A percentile compares a stretch with the other conserved stretches of the same genome.
Conservation (phyloP, 805 yeast genomes). For the Isabelozyma gotoi region DNA sequence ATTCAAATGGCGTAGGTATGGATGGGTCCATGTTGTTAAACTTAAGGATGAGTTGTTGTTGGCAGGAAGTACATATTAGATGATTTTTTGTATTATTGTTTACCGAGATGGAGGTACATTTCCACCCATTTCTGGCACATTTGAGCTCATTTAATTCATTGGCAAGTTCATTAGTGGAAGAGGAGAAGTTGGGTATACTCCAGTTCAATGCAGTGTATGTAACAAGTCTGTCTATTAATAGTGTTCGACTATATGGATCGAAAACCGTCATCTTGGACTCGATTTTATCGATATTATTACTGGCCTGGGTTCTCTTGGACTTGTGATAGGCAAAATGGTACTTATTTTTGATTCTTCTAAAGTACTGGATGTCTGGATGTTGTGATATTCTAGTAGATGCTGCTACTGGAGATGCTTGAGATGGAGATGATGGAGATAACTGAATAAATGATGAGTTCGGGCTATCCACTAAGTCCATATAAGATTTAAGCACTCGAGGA, state of each 20-base stretch:
- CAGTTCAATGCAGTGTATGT: slow-evolving; percentile 50
- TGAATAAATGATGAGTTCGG: slow-evolving; percentile 4
- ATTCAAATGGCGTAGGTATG: slow-evolving; percentile 10
- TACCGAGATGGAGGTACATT: slow-evolving; percentile 33
- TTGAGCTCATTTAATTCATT: slow-evolving; percentile 41
- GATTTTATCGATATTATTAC: slow-evolving; percentile 10
- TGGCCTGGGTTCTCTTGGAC: slow-evolving; percentile 11
- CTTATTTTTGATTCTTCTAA: slow-evolving; percentile 31
- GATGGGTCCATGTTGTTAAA: slow-evolving; percentile 18
- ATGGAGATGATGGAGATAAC: slow-evolving; percentile 10
- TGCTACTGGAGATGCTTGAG: slow-evolving; percentile 13
- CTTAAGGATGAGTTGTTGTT: slow-evolving; percentile 24
- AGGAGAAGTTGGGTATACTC: slow-evolving; percentile 31
- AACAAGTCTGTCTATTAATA: slow-evolving; percentile 38
- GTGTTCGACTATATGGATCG: slow-evolving; percentile 37
- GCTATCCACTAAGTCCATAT: slow-evolving; percentile 17
- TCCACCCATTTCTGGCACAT: slow-evolving; percentile 57
- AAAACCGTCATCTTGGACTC: slow-evolving; percentile 17
- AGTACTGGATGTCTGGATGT: slow-evolving; percentile 41
- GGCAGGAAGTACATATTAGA: slow-evolving; percentile 33
- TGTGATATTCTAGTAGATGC: slow-evolving; percentile 7
- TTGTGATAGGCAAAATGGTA: slow-evolving; percentile 40
- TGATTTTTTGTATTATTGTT: slow-evolving; percentile 25
- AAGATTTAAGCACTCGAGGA: slow-evolving; percentile 22
- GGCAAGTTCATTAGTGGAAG: background rate